These are phyloP conservation scores for Aspergillus bombycis DNA, from an alignment of 2,329 filamentous ascomycete genomes.

Conservation along the genomic window DNA sequence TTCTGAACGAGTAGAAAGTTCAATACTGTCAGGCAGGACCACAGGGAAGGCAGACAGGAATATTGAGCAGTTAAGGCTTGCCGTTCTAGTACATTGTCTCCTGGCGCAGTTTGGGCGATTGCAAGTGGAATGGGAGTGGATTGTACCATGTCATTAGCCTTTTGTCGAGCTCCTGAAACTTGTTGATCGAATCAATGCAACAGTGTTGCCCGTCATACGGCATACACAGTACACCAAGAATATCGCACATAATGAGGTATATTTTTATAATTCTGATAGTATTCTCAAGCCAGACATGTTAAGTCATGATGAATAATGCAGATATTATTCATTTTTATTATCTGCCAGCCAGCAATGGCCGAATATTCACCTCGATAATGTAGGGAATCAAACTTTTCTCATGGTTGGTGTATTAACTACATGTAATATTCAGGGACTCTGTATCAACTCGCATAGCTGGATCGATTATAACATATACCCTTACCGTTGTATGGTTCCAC, in stretches of 20 bases:
- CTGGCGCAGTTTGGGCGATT: background rate
- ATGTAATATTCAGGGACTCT: background rate
- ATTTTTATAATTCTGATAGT: background rate
- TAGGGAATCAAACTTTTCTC: background rate
- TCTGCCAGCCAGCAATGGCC: background rate
- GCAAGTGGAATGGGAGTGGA: background rate
- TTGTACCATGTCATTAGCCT: background rate
- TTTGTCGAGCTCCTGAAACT: background rate
- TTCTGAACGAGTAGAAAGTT: too few relatives aligned
- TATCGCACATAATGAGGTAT: background rate
- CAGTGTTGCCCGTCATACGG: background rate
- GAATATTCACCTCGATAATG: background rate
- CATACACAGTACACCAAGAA: background rate
- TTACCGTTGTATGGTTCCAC: background rate
- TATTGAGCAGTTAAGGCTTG: background rate
- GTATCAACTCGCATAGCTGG: background rate
- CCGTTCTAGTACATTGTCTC: background rate
- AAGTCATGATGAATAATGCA: background rate
- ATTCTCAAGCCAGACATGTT: background rate
- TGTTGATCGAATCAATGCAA: background rate
- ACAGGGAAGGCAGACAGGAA: background rate
- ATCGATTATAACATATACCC: background rate
- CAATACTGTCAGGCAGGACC: background rate
- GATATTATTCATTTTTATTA: background rate
- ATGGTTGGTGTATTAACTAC: background rate